Conservation (phyloP, 2,329 filamentous ascomycete species). For the Penicillium hesseltinei region DNA sequence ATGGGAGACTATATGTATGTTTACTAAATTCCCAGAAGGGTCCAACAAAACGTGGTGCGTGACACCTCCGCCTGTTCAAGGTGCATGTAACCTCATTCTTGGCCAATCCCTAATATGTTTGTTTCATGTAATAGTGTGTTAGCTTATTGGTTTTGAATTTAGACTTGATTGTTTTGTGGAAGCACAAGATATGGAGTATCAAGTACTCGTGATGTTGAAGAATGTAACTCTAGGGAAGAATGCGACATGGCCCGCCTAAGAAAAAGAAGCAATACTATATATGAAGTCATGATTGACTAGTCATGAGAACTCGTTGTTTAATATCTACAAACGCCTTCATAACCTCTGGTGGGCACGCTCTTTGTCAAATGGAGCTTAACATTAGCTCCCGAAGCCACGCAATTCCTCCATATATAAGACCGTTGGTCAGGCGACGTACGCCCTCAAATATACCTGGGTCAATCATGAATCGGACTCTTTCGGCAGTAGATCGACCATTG, state of each 20-base stretch:
- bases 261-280: background rate
- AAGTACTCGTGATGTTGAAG: background rate
- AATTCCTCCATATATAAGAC: background rate
- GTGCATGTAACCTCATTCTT: background rate
- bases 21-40: background rate
- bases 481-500: background rate
- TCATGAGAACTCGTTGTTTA: background rate
- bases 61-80: conserved; percentile 20
- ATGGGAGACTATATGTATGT: background rate
- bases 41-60: conserved; percentile 11
- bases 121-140: background rate
- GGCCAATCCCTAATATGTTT: background rate
- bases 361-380: background rate
- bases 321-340: background rate
- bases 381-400: background rate
- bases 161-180: background rate
- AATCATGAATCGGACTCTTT: background rate
- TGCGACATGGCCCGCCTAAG: background rate
- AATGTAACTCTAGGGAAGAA: conserved; percentile 1
- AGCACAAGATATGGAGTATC: background rate
- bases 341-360: background rate
- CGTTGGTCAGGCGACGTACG: background rate
- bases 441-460: background rate
- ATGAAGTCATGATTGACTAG: background rate
- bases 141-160: background rate